Evolutionary conservation across 2,329 filamentous ascomycete species (phyloP).

Genomic region (Trichoderma lentiforme): DNA sequence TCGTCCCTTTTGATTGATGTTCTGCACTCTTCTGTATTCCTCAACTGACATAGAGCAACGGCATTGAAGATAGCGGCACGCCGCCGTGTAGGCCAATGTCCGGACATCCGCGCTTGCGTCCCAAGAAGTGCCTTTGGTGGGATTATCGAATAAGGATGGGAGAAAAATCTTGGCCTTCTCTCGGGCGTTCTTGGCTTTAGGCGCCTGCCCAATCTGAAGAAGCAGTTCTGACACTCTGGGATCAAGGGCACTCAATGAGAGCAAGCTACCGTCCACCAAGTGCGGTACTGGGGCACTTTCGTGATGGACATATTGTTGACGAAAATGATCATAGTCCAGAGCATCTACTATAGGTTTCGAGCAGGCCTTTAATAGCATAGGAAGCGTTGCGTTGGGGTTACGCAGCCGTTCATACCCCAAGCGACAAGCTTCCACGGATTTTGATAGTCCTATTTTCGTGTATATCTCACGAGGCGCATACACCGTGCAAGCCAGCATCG

Average conservation of each 20-base stretch:
- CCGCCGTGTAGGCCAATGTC: slow-evolving; percentile 52
- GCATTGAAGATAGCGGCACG: slow-evolving; percentile 28
- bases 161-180: slow-evolving; percentile 55
- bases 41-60: slow-evolving; percentile 24
- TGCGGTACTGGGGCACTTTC: slow-evolving; percentile 23
- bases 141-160: slow-evolving; percentile 59
- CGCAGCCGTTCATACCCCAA: slow-evolving; percentile 37
- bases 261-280: slow-evolving; percentile 6
- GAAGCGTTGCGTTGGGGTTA: slow-evolving; percentile 28
- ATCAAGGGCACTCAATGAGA: slow-evolving; percentile 30
- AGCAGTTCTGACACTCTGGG: slow-evolving; percentile 40
- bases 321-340: slow-evolving; percentile 30
- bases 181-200: neutral
- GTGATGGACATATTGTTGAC: slow-evolving; percentile 31
- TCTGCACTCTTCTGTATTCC: slow-evolving; percentile 39
- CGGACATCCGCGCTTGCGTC: slow-evolving; percentile 49
- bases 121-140: slow-evolving; percentile 55
- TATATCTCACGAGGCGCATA: slow-evolving; percentile 39
- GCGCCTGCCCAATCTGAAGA: slow-evolving; percentile 28
- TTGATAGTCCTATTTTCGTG: slow-evolving; percentile 40
- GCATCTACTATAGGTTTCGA: slow-evolving; percentile 22
- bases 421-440: slow-evolving; percentile 28
- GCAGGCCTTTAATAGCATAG: slow-evolving; percentile 31
- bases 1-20: slow-evolving; percentile 29
- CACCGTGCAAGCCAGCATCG: slow-evolving; percentile 25